phyloP scores from a whole-genome alignment of 108 stramenopile genomes.

The Cyclotella choctawhatcheeana region DNA sequence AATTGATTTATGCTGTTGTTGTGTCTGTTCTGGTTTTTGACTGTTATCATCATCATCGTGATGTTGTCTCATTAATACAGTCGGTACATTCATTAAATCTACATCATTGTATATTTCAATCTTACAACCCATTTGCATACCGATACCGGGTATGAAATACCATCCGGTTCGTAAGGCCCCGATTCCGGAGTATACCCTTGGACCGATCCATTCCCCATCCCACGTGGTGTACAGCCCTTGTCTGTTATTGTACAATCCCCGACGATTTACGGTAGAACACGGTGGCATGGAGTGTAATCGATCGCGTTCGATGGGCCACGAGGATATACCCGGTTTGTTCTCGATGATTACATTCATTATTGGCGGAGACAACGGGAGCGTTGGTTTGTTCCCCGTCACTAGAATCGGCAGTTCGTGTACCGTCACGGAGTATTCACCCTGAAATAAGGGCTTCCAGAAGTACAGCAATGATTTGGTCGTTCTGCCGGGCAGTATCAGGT shows the following conservation, averaged over 20 bases:
- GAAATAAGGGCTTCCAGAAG: neutral
- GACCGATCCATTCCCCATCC: slow-evolving; percentile 48
- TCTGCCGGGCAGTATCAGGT: neutral
- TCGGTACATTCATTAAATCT: slow-evolving; percentile 18
- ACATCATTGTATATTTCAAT: slow-evolving; percentile 31
- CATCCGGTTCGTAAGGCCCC: slow-evolving; percentile 35
- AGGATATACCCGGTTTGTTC: neutral
- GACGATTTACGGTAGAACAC: slow-evolving; percentile 24
- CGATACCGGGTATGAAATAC: slow-evolving; percentile 29
- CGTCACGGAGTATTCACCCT: neutral
- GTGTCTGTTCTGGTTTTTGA: too few relatives aligned
- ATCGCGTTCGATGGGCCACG: too few relatives aligned
- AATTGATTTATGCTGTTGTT: too few relatives aligned
- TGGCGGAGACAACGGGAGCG: neutral
- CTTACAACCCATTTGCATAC: slow-evolving; percentile 37
- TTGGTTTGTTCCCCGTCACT: neutral
- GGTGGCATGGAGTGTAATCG: too few relatives aligned
- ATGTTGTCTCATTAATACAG: too few relatives aligned
- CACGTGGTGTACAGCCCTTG: slow-evolving; percentile 22
- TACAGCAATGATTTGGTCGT: neutral
- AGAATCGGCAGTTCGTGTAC: neutral
- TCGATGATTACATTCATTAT: neutral
- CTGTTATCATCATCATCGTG: too few relatives aligned
- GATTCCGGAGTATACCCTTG: slow-evolving; percentile 9
- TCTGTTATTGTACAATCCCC: too few relatives aligned